Evolutionary conservation across 2,329 filamentous ascomycete species (phyloP).

Genomic region (Penicillium sp.): DNA sequence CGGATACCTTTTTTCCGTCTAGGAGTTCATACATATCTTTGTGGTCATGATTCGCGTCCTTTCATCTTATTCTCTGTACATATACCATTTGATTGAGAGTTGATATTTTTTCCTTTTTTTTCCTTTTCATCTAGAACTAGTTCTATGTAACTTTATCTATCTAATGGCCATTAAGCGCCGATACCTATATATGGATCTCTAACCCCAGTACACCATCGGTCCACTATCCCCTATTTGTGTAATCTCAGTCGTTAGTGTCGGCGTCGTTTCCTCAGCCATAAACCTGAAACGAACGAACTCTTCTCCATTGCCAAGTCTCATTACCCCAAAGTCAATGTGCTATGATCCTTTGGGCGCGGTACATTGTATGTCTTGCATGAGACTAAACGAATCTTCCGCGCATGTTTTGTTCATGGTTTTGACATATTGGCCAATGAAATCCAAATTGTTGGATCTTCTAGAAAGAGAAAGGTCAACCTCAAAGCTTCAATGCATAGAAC

Average conservation of each 20-base stretch:
- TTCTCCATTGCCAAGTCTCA: background rate
- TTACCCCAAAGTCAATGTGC: background rate
- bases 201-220: background rate
- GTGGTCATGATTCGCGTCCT: conserved; percentile 15
- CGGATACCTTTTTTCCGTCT: conserved; percentile 4
- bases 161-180: background rate
- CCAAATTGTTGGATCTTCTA: background rate
- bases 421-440: background rate
- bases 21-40: conserved; percentile 18
- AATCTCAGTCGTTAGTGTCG: background rate
- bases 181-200: background rate
- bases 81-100: conserved; percentile 24
- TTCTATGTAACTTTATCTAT: background rate
- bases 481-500: background rate
- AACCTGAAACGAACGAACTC: background rate
- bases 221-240: background rate
- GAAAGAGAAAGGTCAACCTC: background rate
- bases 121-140: background rate
- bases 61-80: conserved; percentile 25
- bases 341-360: background rate
- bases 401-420: background rate
- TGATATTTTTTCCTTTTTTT: conserved; percentile 17
- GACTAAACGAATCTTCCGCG: background rate
- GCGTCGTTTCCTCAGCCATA: background rate
- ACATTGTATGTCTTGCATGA: background rate